Conservation (phyloP, 2,329 filamentous ascomycete genomes). For the Didymosphaeria variabile region DNA sequence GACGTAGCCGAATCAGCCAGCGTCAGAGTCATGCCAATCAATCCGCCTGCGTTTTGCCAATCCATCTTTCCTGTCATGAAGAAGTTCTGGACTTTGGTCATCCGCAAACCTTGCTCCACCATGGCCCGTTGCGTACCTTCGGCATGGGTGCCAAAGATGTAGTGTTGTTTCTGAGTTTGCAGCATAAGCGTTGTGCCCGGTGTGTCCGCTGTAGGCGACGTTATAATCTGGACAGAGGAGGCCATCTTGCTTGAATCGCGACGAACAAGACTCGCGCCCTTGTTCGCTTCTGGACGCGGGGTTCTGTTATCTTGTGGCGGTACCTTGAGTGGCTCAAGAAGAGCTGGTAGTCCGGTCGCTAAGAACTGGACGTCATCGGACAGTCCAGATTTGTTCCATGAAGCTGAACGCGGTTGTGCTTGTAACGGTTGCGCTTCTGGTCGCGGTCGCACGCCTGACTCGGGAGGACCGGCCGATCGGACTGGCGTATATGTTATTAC, state of each 20-base stretch:
- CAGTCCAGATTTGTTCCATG: neutral
- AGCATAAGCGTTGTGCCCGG: conserved; percentile 79
- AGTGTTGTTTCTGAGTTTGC: conserved; percentile 82
- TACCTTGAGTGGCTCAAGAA: conserved; percentile 22
- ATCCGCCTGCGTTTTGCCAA: conserved; percentile 81
- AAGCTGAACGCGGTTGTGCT: neutral
- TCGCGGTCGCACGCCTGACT: conserved; percentile 6
- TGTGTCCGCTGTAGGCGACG: conserved; percentile 87
- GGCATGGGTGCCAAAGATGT: conserved; percentile 81
- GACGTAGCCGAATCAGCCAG: conserved; percentile 73
- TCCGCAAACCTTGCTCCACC: conserved; percentile 70
- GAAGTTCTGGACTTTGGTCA: conserved; percentile 75
- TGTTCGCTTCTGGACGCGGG: neutral
- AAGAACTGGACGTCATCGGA: conserved; percentile 5
- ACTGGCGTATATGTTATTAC: neutral
- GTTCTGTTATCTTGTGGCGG: conserved; percentile 16
- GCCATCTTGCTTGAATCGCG: conserved; percentile 65
- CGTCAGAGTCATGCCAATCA: conserved; percentile 86
- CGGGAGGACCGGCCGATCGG: conserved; percentile 8
- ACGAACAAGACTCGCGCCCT: neutral
- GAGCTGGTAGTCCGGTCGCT: neutral
- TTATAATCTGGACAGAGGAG: conserved; percentile 76
- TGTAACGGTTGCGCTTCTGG: neutral
- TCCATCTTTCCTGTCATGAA: conserved; percentile 82
- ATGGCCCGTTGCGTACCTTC: conserved; percentile 87